These are phyloP conservation scores for Venustampulla echinocandica DNA, from an alignment of 495 filamentous ascomycete genomes.

Conservation along the genomic window DNA sequence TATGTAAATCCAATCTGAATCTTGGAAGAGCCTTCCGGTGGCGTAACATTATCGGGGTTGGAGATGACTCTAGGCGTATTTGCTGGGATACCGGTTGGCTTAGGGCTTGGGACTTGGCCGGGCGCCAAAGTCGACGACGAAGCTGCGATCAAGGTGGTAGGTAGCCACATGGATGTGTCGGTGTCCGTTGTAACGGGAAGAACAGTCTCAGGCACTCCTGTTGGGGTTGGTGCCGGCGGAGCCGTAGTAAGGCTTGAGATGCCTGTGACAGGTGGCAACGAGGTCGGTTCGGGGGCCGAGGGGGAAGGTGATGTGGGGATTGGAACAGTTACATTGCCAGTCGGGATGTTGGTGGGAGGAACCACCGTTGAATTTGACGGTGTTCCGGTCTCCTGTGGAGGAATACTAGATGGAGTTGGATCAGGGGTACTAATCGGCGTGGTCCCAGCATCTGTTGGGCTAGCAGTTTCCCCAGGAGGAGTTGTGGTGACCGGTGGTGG, in stretches of 20 bases:
- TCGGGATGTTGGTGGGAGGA: background rate
- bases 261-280: background rate
- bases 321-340: slow-evolving; percentile 3
- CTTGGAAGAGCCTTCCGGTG: slow-evolving; percentile 51
- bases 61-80: slow-evolving; percentile 66
- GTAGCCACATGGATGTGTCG: slow-evolving; percentile 21
- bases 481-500: background rate
- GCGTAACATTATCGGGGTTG: slow-evolving; percentile 35
- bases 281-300: background rate
- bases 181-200: slow-evolving; percentile 17
- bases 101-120: slow-evolving; percentile 5
- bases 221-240: background rate
- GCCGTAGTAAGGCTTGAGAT: too few relatives aligned
- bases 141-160: slow-evolving; percentile 21
- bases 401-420: background rate
- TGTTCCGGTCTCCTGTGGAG: background rate
- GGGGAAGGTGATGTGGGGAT: slow-evolving; percentile 3
- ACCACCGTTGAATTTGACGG: background rate
- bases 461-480: slow-evolving; percentile 2
- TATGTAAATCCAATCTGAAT: slow-evolving; percentile 82
- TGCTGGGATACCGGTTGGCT: slow-evolving; percentile 34
- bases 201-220: slow-evolving; percentile 11
- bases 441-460: background rate
- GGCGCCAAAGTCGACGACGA: slow-evolving; percentile 16
- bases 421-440: background rate